Base-by-base conservation (phyloP, 495 filamentous ascomycete species). In the Bryoglossum gracile region DNA sequence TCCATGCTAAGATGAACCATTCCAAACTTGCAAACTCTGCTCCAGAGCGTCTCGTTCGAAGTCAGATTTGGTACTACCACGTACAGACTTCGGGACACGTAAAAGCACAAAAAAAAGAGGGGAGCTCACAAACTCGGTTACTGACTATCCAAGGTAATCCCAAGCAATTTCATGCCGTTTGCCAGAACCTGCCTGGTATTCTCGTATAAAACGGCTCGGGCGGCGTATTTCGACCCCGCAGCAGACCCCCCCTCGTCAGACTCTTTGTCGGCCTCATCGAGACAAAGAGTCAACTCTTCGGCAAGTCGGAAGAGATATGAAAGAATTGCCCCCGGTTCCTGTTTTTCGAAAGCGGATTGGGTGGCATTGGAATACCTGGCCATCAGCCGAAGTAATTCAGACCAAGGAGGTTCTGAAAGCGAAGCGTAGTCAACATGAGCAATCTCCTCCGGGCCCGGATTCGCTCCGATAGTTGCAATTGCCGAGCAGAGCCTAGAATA, bases 401-500 rank as follows among this genome's bases (percentile, higher is more conserved):
- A 28, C 19, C 19, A 43, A 3, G 41, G 41, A 4, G 22, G 22
- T n/a, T 43, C 41, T 6, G 3, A 25, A 23, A 43, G 41, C 21
- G 41, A 10, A 3, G 41, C 3, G 41, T 43, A 43, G 14, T 43
- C 41, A 23, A 43, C 11, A 14, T 43, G 22, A 25, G 78, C 63
- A 65, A 83, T 73, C 38, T 78, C 77, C 4, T 64, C 57, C 36
- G 57, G 54, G 19, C 84, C 66, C n/a, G 73, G 66, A 13, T 30
- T 5, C 26, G 26, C 26, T 16, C 41, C 9, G 10, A 75, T 69
- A 60, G 77, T 79, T 51, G 75, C 73, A 56, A 71, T 65, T 50
- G 82, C 81, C 8, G 77, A 79, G 65, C 75, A 81, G 43, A 86
- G 77, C 61, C 79, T 80, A 19, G 81, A 78, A 62, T 86, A 78